Evolutionary conservation across 2,329 filamentous ascomycete species (phyloP), one percentile per base, ranked within the genome.

Genomic region (Cladorrhinum sp.): DNA sequence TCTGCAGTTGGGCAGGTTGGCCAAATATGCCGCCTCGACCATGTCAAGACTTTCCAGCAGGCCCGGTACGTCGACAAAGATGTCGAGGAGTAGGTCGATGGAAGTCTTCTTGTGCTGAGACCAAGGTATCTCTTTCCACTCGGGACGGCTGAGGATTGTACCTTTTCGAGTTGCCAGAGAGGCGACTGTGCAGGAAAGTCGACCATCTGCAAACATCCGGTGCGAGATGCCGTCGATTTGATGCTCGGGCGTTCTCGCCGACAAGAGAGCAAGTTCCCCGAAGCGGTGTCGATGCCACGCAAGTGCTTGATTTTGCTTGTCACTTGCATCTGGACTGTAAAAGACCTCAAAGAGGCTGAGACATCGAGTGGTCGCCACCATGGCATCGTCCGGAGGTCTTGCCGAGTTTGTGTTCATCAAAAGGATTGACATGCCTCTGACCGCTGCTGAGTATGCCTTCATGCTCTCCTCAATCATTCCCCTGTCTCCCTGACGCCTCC

Each of bases 271-370:
- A 3, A 57, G 36, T 28, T 57, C 54, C n/a, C 54, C 54, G 24
- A 57, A 57, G 2, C 54, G 36, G 24, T 57, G 54, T 4, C 54
- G 54, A 28, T 28, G 36, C 54, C 54, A 57, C 8, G 54, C 54
- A 9, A 30, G 24, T 6, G 54, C 54, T 21, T 57, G 54, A 21
- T 12, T 16, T 20, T 24, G 42, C 9, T 26, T 20, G n/a, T 49
- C n/a, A 2, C 23, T n/a, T 49, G 54, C n/a, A 23, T 57, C 54
- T 42, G 36, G 42, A 4, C 54, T 20, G 54, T 46, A 57, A 21
- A 57, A 57, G 6, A 57, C 54, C 26, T 57, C 54, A 14, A 28
- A 57, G 5, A 57, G 18, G 23, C 36, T 48, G 18, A 57, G 24
- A n/a, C 39, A 48, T n/a, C 54, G 54, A 14, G 54, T 57, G 3